These are phyloP conservation scores for Metahyphopichia silvanorum DNA, from an alignment of 805 yeast species.

Conservation along the genomic window DNA sequence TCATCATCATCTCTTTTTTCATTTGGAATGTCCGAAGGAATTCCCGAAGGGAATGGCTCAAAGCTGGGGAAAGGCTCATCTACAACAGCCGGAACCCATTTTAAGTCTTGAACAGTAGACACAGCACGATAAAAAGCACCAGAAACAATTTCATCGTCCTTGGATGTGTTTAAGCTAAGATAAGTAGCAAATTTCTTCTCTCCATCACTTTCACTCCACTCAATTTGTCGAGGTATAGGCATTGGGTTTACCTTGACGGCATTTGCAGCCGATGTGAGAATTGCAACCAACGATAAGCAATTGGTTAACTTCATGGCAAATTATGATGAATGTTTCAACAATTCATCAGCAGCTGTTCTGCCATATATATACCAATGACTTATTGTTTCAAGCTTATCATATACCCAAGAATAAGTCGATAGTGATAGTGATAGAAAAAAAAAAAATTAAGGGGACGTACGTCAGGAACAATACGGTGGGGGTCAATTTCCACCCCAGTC, in stretches of 20 bases:
- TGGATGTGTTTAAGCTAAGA: conserved; percentile 5
- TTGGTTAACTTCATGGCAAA: too few relatives aligned
- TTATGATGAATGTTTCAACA: too few relatives aligned
- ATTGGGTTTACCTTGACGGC: conserved; percentile 18
- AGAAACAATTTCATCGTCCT: conserved; percentile 10
- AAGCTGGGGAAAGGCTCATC: conserved; percentile 19
- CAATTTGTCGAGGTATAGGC: conserved; percentile 18
- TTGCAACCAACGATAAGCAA: too few relatives aligned
- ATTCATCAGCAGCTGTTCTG: too few relatives aligned
- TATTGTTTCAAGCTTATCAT: too few relatives aligned
- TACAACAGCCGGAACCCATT: conserved; percentile 35
- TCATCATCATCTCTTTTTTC: conserved; percentile 2
- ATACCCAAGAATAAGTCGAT: too few relatives aligned
- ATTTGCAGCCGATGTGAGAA: too few relatives aligned
- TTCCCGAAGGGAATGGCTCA: conserved; percentile 13
- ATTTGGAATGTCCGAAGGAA: not conserved
- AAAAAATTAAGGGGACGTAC: too few relatives aligned
- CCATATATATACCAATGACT: too few relatives aligned
- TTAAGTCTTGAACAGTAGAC: conserved; percentile 12
- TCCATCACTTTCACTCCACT: conserved; percentile 15
- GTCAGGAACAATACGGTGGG: too few relatives aligned
- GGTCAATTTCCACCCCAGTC: too few relatives aligned
- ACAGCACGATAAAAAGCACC: conserved; percentile 19
- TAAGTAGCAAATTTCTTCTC: conserved; percentile 5
- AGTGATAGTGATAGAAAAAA: too few relatives aligned